Evolutionary conservation across 78 protist genomes (phyloP), one percentile per base, ranked within the genome.

Genomic region (Diacronema lutheri): DNA sequence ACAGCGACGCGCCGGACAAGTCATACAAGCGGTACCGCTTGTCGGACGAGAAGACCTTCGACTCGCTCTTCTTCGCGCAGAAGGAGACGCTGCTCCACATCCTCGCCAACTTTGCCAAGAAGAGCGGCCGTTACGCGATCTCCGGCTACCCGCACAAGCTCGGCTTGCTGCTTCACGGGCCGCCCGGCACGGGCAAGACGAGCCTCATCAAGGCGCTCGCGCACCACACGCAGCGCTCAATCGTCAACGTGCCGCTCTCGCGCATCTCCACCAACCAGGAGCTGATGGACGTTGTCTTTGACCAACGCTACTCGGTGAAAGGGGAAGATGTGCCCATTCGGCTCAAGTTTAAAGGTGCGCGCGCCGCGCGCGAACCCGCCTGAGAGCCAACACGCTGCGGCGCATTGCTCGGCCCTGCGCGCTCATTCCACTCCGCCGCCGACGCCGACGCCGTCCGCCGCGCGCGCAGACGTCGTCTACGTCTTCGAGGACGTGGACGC

Each of bases 401-500:
- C n/a, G n/a, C n/a, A n/a, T n/a, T n/a, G n/a, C n/a, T n/a, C n/a
- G n/a, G n/a, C n/a, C n/a, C n/a, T n/a, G n/a, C n/a, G n/a, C n/a
- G n/a, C n/a, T n/a, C n/a, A n/a, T n/a, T n/a, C n/a, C n/a, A n/a
- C n/a, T n/a, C n/a, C n/a, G n/a, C n/a, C n/a, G n/a, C n/a, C n/a
- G n/a, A n/a, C n/a, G n/a, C n/a, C n/a, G n/a, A n/a, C n/a, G n/a
- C n/a, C n/a, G n/a, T n/a, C n/a, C n/a, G n/a, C n/a, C n/a, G n/a
- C n/a, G n/a, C n/a, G n/a, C n/a, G n/a, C n/a, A n/a, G 60, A 79
- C 20, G 71, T 60, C 14, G 77, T 92, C 56, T 50, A 89, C 84
- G 89, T 92, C 31, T 58, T 92, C 73, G 95, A 92, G 55, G 95
- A 92, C 86, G 90, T 92, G 14, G 95, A 92, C 76, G 93, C 93